A percentile compares a stretch with the other conserved stretches of the same genome.
Evolutionary conservation across 768 basidiomycete genomes (phyloP).

Genomic region (Mycena maculata): DNA sequence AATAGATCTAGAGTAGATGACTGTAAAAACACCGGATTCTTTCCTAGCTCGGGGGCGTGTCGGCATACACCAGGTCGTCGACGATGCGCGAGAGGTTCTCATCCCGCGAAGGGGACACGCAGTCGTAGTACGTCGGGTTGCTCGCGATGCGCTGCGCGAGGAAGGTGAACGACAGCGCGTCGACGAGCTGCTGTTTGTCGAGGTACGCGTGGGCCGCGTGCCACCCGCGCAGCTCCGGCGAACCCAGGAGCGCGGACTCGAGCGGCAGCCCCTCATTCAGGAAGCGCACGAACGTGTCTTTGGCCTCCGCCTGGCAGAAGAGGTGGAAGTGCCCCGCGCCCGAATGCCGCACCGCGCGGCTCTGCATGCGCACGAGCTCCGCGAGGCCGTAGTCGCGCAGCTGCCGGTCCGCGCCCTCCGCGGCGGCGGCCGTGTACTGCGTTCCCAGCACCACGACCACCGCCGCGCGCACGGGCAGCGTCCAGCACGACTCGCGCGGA

Average conservation of each 20-base stretch:
- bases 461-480: conserved; percentile 83
- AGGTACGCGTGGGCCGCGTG: conserved; percentile 55
- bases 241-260: conserved; percentile 80
- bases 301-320: conserved; percentile 90
- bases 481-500: conserved; percentile 89
- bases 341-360: conserved; percentile 77
- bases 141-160: conserved; percentile 73
- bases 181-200: conserved; percentile 76
- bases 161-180: conserved; percentile 85
- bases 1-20: conserved; percentile 31
- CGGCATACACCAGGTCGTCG: conserved; percentile 57
- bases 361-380: conserved; percentile 93
- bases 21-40: conserved; percentile 15
- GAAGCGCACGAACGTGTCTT: conserved; percentile 85
- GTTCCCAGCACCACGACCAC: conserved; percentile 93
- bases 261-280: conserved; percentile 89
- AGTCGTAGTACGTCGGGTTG: conserved; percentile 91
- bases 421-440: conserved; percentile 75
- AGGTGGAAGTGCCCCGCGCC: conserved; percentile 78
- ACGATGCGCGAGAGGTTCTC: conserved; percentile 77
- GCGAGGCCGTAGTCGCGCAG: conserved; percentile 82
- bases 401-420: conserved; percentile 67
- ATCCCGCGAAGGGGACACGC: conserved; percentile 54
- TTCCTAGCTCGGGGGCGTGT: not conserved
- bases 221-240: conserved; percentile 61